phyloP scores from a whole-genome alignment of 306 rosid genomes.

The Sicyos baderoa region DNA sequence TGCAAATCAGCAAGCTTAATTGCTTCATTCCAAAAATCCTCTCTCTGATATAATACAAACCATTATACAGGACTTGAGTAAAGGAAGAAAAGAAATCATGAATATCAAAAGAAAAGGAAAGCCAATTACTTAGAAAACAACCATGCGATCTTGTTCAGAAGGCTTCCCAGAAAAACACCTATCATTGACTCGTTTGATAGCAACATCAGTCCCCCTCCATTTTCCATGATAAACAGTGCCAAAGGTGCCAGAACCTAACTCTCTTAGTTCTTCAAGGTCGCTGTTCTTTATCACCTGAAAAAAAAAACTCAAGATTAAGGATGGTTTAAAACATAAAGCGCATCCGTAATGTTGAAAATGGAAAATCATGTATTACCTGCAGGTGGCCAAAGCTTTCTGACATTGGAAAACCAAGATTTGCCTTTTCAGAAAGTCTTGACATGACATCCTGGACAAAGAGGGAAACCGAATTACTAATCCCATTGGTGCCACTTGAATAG shows the following conservation, averaged over 20 bases:
- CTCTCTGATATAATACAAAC: slow-evolving; percentile 42
- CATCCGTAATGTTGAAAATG: slow-evolving; percentile 6
- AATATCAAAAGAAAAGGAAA: background rate
- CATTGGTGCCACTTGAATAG: background rate
- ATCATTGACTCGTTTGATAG: slow-evolving; percentile 83
- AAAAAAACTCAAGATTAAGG: background rate
- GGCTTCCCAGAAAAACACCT: slow-evolving; percentile 88
- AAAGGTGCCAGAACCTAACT: slow-evolving; percentile 81
- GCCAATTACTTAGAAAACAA: slow-evolving; percentile 25
- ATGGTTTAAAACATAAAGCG: background rate
- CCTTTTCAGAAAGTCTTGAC: slow-evolving; percentile 40
- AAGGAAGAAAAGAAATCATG: background rate
- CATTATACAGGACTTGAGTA: background rate
- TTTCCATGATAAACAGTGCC: slow-evolving; percentile 94
- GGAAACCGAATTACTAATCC: background rate
- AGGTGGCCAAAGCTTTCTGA: slow-evolving; percentile 54
- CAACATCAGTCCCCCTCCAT: slow-evolving; percentile 94
- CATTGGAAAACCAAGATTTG: slow-evolving; percentile 52
- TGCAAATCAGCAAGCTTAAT: slow-evolving; percentile 89
- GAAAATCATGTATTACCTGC: slow-evolving; percentile 48
- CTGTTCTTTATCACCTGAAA: slow-evolving; percentile 64
- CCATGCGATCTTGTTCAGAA: slow-evolving; percentile 91
- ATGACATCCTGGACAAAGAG: slow-evolving; percentile 40
- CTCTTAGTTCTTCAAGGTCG: slow-evolving; percentile 78
- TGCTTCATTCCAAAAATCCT: slow-evolving; percentile 98